Conservation (phyloP, 768 basidiomycete species). For the Pleurotus tuoliensis region DNA sequence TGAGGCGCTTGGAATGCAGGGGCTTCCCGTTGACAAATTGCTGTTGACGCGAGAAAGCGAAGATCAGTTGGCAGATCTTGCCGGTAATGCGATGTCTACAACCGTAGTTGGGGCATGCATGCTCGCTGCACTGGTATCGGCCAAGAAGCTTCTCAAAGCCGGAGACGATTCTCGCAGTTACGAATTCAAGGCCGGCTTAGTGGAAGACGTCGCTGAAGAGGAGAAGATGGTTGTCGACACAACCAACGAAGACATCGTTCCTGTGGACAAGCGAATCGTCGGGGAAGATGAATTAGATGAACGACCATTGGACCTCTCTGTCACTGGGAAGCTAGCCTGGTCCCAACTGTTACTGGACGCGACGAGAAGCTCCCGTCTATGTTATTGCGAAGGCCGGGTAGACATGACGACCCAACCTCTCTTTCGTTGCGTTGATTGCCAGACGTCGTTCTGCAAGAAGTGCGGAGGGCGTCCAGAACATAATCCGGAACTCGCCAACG, state of each 20-base stretch:
- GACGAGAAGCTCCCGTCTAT: constrained; percentile 69
- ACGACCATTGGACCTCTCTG: constrained; percentile 67
- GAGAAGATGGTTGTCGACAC: constrained; percentile 50
- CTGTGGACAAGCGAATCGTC: constrained; percentile 49
- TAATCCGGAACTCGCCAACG: constrained; percentile 56
- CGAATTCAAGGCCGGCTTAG: constrained; percentile 53
- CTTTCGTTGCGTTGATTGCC: constrained; percentile 72
- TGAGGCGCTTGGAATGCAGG: constrained; percentile 92
- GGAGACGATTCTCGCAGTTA: constrained; percentile 67
- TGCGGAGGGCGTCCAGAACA: constrained; percentile 93
- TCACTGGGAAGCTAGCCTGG: constrained; percentile 43
- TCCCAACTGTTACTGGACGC: constrained; percentile 60
- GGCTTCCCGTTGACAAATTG: constrained; percentile 88
- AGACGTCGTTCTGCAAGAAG: constrained; percentile 73
- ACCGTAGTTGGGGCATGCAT: constrained; percentile 93
- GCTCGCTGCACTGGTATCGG: constrained; percentile 71
- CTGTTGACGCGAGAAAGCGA: constrained; percentile 90
- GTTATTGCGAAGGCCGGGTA: constrained; percentile 86
- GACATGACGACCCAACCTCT: constrained; percentile 68
- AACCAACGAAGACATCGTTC: constrained; percentile 3
- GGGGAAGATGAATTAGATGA: constrained; percentile 68
- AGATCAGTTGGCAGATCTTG: constrained; percentile 90
- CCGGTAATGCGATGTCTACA: constrained; percentile 97
- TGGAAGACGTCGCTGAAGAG: constrained; percentile 19
- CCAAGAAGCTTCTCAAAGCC: constrained; percentile 59